phyloP scores from a whole-genome alignment of 1,284 basidiomycete species.

The Papiliotrema nemorosa region DNA sequence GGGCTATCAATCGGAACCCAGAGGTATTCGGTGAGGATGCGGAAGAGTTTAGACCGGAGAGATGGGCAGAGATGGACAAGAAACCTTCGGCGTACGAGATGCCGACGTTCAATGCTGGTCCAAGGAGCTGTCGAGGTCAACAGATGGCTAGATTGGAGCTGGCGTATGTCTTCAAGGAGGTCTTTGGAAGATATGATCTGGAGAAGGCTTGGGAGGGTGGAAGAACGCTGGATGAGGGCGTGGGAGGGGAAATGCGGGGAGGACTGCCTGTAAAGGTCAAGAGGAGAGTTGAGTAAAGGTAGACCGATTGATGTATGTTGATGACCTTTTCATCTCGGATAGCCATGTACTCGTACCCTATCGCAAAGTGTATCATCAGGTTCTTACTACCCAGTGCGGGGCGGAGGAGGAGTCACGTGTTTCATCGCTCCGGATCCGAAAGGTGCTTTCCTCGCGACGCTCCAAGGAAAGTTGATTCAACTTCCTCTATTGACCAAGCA shows the following conservation, averaged over 20 bases:
- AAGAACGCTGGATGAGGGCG: constrained; percentile 10
- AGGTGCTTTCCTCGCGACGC: too few species aligned
- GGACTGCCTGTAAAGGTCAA: neutral
- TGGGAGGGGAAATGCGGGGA: constrained; percentile 14
- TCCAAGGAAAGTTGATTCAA: too few species aligned
- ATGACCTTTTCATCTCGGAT: too few species aligned
- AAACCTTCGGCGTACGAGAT: constrained; percentile 21
- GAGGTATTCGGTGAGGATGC: constrained; percentile 15
- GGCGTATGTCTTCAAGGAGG: constrained; percentile 11
- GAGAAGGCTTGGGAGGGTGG: constrained; percentile 4
- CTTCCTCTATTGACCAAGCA: too few species aligned
- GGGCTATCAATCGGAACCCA: constrained; percentile 16
- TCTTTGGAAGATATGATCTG: constrained; percentile 18
- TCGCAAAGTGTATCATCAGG: too few species aligned
- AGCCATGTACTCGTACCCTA: too few species aligned
- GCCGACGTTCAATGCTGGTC: constrained; percentile 27
- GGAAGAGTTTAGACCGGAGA: constrained; percentile 14
- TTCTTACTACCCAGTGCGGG: too few species aligned
- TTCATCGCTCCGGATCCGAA: too few species aligned
- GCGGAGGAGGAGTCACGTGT: too few species aligned
- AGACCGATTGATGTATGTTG: neutral
- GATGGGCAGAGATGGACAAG: constrained; percentile 12
- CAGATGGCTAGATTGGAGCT: constrained; percentile 19
- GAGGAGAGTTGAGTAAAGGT: neutral
- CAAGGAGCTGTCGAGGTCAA: constrained; percentile 25